Conservation (phyloP, 2,329 filamentous ascomycete genomes). For the Arthrobotrys pseudoclavata region DNA sequence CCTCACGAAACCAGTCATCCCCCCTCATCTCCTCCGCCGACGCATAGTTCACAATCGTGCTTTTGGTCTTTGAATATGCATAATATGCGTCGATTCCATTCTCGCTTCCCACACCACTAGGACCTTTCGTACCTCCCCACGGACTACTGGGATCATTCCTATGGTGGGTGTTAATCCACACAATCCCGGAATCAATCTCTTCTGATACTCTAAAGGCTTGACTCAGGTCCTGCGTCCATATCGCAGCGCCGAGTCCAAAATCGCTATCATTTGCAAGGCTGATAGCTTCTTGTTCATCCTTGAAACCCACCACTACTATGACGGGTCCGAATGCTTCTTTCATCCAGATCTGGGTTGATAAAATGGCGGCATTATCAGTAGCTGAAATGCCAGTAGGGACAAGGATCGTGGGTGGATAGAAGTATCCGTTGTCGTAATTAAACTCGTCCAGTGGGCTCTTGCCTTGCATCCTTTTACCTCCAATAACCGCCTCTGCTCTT, state of each 20-base stretch:
- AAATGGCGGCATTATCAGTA: conserved; percentile 63
- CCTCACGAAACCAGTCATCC: conserved; percentile 79
- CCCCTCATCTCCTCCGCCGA: conserved; percentile 70
- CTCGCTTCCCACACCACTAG: conserved; percentile 79
- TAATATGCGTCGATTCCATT: conserved; percentile 77
- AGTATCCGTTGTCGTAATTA: conserved; percentile 71
- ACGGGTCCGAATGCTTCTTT: conserved; percentile 72
- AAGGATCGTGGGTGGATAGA: conserved; percentile 69
- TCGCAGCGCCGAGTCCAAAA: conserved; percentile 65
- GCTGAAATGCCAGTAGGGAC: conserved; percentile 57
- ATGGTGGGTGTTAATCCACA: conserved; percentile 73
- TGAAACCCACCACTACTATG: conserved; percentile 69
- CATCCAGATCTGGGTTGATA: conserved; percentile 66
- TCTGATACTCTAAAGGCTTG: conserved; percentile 67
- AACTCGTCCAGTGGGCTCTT: conserved; percentile 70
- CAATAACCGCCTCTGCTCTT: conserved; percentile 67
- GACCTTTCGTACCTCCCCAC: conserved; percentile 76
- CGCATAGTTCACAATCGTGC: conserved; percentile 78
- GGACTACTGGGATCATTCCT: conserved; percentile 79
- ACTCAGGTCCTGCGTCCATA: conserved; percentile 59
- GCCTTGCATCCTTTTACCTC: conserved; percentile 70
- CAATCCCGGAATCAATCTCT: conserved; percentile 69
- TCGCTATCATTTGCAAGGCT: conserved; percentile 69
- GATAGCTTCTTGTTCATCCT: conserved; percentile 69
- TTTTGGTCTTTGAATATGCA: conserved; percentile 73